Percentiles rank a stretch among this genome's conserved stretches.
These are phyloP conservation scores for Auricularia heimuer DNA, from an alignment of 768 basidiomycete genomes.

Conservation along the genomic window DNA sequence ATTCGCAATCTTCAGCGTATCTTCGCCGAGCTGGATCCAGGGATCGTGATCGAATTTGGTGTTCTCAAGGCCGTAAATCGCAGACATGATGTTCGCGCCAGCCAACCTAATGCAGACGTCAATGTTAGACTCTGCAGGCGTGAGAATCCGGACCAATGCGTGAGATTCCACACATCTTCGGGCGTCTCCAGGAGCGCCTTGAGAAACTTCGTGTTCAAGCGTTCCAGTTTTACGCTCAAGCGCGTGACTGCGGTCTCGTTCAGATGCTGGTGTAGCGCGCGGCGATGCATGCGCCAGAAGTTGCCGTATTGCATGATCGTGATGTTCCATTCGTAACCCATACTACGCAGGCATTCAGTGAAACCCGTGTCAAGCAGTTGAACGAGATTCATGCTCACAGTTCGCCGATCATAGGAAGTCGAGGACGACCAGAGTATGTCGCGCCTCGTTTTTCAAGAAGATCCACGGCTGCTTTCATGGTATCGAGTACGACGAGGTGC, in stretches of 20 bases:
- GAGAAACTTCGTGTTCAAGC: neutral
- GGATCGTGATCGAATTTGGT: neutral
- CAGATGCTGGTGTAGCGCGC: constrained; percentile 5
- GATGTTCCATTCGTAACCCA: constrained; percentile 4
- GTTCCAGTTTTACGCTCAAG: neutral
- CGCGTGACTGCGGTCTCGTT: neutral
- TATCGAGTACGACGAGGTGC: constrained; percentile 15
- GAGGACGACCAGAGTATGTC: constrained; percentile 15
- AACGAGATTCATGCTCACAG: constrained; percentile 1
- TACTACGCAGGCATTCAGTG: neutral
- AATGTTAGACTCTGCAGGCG: too few species aligned
- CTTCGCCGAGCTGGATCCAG: neutral
- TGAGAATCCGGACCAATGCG: neutral
- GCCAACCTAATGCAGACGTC: neutral
- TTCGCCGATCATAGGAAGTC: constrained; percentile 12
- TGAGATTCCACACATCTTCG: neutral
- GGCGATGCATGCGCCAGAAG: neutral
- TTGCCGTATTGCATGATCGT: constrained; percentile 6
- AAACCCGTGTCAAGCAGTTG: neutral
- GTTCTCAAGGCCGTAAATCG: neutral
- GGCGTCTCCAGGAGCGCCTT: neutral
- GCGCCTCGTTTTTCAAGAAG: constrained; percentile 12
- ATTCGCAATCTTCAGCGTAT: neutral
- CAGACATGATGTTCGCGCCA: neutral
- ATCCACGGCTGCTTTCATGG: constrained; percentile 11